Evolutionary conservation across 495 filamentous ascomycete species (phyloP), one percentile per base, ranked within the genome.

Genomic region (Aspergillus sclerotioniger): DNA sequence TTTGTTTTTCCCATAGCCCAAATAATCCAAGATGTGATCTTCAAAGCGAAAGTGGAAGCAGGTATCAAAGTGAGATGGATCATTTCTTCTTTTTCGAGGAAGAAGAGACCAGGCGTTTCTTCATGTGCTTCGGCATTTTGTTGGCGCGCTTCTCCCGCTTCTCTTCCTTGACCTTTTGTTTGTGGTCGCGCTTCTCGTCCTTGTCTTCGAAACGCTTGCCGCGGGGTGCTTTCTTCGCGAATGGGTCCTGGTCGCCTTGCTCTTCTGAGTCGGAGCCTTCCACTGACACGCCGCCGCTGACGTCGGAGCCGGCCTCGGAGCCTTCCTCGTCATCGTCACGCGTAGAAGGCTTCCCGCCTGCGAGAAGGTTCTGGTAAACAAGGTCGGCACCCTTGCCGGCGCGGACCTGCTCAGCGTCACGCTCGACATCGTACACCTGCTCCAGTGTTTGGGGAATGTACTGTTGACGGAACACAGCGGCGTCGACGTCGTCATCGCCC

Each of bases 71-170:
- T 31, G 16, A n/a, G 13, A 32, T 49, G 8, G 51, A 25, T 67
- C 61, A 78, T 62, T 81, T 78, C 70, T 76, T 79, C 67, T 76
- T 79, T 50, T 70, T 63, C 13, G 79, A 58, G 15, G 80, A 77
- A 1, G 61, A 52, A 49, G 75, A 67, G 17, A 77, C 67, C 13
- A 77, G 67, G 7, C 65, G 65, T 76, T 96, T 96, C 81, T 98
- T 98, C 31, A 92, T 47, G 63, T 96, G 82, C 74, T 98, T 98
- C 0, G 94, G 92, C 74, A 98, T 96, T 76, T 98, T 98, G 15
- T 88, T 87, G 67, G 93, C 91, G 56, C 94, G 76, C 72, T 90
- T 86, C 68, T 96, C 92, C 44, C 90, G 84, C 76, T 96, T 96
- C 62, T 90, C 93, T 67, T 96, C 95, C 73, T 98, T 98, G 52